Conservation (phyloP, 805 yeast genomes). For the Metschnikowia orientalis region DNA sequence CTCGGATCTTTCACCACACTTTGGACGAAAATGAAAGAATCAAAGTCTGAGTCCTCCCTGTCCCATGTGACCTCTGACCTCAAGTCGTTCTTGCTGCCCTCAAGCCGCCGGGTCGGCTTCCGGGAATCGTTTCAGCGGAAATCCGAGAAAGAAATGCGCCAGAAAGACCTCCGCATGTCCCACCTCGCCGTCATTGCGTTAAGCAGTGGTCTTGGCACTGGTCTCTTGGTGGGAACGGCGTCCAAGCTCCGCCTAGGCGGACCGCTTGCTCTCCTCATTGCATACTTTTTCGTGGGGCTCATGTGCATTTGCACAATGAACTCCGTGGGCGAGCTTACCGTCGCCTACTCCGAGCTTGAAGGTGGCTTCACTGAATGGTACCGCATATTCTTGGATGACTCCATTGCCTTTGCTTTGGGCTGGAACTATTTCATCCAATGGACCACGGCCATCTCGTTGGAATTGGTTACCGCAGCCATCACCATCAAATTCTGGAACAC, state of each 20-base stretch:
- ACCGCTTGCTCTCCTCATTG: slow-evolving; percentile 22
- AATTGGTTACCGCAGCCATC: slow-evolving; percentile 29
- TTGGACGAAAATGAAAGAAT: too few relatives aligned
- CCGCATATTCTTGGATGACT: slow-evolving; percentile 31
- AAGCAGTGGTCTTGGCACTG: slow-evolving; percentile 40
- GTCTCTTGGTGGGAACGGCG: slow-evolving; percentile 39
- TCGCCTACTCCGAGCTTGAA: slow-evolving; percentile 50
- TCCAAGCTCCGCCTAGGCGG: slow-evolving; percentile 25
- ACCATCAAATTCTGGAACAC: slow-evolving; percentile 56
- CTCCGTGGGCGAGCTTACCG: slow-evolving; percentile 50
- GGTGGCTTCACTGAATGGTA: slow-evolving; percentile 29
- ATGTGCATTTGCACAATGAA: slow-evolving; percentile 32
- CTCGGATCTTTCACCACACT: too few relatives aligned
- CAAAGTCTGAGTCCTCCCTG: too few relatives aligned
- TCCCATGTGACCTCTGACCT: slow-evolving; percentile 12
- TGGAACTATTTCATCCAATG: slow-evolving; percentile 36
- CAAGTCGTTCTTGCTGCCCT: slow-evolving; percentile 6
- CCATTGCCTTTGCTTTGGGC: slow-evolving; percentile 35
- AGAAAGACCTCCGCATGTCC: slow-evolving; percentile 17
- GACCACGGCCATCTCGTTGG: slow-evolving; percentile 19
- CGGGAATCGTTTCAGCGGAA: slow-evolving; percentile 16
- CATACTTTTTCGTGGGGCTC: slow-evolving; percentile 22
- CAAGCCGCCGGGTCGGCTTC: slow-evolving; percentile 3
- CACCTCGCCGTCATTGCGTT: slow-evolving; percentile 34
- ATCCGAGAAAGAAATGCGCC: slow-evolving; percentile 9